Evolutionary conservation across 192 early-diverging fungal species (phyloP).

Genomic region (Coemansia reversa): DNA sequence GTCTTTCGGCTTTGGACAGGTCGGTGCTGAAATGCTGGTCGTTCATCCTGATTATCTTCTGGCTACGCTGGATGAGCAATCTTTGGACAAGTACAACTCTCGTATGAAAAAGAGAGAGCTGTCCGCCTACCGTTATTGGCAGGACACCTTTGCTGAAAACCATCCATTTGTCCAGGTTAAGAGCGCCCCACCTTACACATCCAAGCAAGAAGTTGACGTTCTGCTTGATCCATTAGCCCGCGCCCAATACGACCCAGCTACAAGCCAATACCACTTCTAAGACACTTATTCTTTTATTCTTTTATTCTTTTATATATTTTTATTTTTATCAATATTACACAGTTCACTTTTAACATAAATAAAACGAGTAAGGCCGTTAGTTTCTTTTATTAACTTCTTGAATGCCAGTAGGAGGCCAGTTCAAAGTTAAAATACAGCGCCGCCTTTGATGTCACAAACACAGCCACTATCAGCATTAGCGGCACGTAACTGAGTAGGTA

Average conservation of each 20-base stretch:
- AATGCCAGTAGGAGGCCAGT: constrained; percentile 24
- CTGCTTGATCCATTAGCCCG: constrained; percentile 27
- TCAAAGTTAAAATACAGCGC: constrained; percentile 43
- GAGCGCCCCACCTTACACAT: constrained; percentile 19
- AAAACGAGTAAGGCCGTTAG: background rate
- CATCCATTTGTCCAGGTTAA: constrained; percentile 33
- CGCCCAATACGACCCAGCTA: constrained; percentile 11
- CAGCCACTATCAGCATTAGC: constrained; percentile 18
- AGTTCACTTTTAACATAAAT: background rate
- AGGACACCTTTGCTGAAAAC: constrained; percentile 26
- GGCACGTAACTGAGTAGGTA: constrained; percentile 19
- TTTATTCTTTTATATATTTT: background rate
- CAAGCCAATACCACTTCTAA: constrained; percentile 32
- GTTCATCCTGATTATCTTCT: constrained; percentile 70
- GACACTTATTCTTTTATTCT: background rate
- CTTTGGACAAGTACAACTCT: constrained; percentile 17
- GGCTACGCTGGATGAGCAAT: constrained; percentile 24
- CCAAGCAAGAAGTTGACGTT: constrained; percentile 22
- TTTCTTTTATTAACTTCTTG: constrained; percentile 3
- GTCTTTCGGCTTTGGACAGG: constrained; percentile 74
- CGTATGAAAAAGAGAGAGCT: constrained; percentile 2
- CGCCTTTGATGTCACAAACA: constrained; percentile 11
- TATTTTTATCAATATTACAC: background rate
- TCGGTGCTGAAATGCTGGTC: constrained; percentile 68
- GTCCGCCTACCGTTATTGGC: constrained; percentile 38